Base-by-base conservation (phyloP, 768 basidiomycete species). In the Gelatoporia subvermispora region DNA sequence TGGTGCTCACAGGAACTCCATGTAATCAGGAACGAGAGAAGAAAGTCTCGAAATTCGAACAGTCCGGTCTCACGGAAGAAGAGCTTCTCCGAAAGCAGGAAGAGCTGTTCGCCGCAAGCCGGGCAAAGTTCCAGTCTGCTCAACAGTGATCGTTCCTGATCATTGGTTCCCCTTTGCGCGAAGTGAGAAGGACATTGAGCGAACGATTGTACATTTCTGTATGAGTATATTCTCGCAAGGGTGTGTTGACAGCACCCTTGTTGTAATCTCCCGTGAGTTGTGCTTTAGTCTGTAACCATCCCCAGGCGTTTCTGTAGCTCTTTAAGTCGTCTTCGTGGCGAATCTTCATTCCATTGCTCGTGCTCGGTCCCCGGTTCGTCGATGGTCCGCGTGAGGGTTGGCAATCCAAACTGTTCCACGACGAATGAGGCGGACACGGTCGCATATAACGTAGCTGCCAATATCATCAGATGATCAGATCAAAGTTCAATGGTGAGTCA, bases 31-130 rank as follows among this genome's bases (percentile, higher is more conserved):
- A 94, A 59, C 82, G 88, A 52, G 90, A 92, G 70, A 90, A 88
- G 77, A 95, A 95, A 68, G 85, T 86, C 22, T 89, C 91, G 31
- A 92, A 93, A 67, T 79, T 88, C 57, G 86, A 91, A 55, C 80
- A 85, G 56, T 90, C 88, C 37, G 95, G 93, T 35, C 70, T 96
- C 70, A 88, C 92, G 8, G 84, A 92, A 59, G 95, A 93, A 64
- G 92, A 99, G 60, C 78, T 97, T 23, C 69, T 85, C 31, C 84
- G 81, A 50, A 79, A 86, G 62, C 96, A 99, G 68, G 89, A 97
- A 64, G 79, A 81, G 55, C 72, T 99, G 21, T 98, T 99, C 60
- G 94, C 93, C n/a, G 84, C 84, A 39, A 91, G 89, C 65, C 81
- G 88, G 56, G 88, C 86, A 35, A 87, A 78, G 70, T 90, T 79